Conservation (phyloP, 2,329 filamentous ascomycete species). For the Aureobasidium zeae region DNA sequence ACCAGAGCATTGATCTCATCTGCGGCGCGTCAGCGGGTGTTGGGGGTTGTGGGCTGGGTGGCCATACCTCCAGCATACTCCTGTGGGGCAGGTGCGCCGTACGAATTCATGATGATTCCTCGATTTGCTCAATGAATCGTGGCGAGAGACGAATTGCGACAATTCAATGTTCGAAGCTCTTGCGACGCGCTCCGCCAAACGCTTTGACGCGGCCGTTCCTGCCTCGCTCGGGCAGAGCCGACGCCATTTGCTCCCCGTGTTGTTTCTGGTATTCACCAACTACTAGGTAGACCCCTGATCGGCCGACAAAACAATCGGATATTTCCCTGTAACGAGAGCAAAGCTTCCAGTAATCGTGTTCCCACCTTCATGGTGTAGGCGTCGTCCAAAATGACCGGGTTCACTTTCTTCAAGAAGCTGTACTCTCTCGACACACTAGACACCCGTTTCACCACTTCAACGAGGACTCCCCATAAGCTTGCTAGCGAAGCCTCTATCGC, state of each 20-base stretch:
- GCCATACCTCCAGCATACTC: conserved; percentile 39
- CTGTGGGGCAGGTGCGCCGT: conserved; percentile 29
- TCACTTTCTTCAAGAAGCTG: conserved; percentile 41
- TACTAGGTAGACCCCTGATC: too few relatives aligned
- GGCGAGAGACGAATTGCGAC: conserved; percentile 5
- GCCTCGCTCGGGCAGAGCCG: not conserved
- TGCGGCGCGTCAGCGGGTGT: conserved; percentile 31
- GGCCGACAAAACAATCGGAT: too few relatives aligned
- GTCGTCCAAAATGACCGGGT: conserved; percentile 14
- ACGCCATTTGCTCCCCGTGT: not conserved
- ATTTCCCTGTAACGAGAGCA: too few relatives aligned
- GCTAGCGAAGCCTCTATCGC: conserved; percentile 12
- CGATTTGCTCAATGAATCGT: too few relatives aligned
- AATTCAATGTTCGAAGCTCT: too few relatives aligned
- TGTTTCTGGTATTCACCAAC: too few relatives aligned
- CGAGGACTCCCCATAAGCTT: conserved; percentile 46
- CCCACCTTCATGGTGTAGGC: too few relatives aligned
- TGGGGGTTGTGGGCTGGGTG: not conserved
- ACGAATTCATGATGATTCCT: conserved; percentile 14
- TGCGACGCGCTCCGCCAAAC: not conserved
- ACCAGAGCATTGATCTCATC: conserved; percentile 97
- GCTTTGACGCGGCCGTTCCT: not conserved
- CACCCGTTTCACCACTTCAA: conserved; percentile 61
- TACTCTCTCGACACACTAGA: conserved; percentile 61
- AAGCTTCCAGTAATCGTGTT: too few relatives aligned